A percentile compares a stretch with the other conserved stretches of the same genome.
These are phyloP conservation scores for Cenchrus purpureus DNA, from an alignment of 176 grass and related monocot genomes.

Conservation along the genomic window DNA sequence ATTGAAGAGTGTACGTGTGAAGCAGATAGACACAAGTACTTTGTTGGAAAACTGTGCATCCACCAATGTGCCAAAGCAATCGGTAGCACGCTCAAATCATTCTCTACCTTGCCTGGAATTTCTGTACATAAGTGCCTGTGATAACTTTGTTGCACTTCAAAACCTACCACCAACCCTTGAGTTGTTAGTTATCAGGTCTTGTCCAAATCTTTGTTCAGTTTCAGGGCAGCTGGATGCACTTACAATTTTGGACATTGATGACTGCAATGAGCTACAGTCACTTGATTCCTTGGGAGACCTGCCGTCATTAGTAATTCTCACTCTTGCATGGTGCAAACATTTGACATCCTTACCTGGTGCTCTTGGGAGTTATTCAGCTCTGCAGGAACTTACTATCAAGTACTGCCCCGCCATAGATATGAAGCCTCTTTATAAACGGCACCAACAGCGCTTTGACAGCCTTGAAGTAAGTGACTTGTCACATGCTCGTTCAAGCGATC, in stretches of 20 bases:
- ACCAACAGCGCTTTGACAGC: not conserved
- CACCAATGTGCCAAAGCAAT: not conserved
- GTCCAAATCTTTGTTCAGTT: not conserved
- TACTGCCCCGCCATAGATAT: slow-evolving; percentile 15
- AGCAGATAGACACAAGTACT: not conserved
- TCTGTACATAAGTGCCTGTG: fast-evolving
- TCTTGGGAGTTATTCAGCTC: not conserved
- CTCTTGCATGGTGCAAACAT: not conserved
- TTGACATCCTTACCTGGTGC: not conserved
- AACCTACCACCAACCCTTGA: not conserved
- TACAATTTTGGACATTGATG: fast-evolving
- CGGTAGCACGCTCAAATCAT: not conserved
- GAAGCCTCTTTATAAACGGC: slow-evolving; percentile 11
- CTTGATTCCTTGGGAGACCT: not conserved
- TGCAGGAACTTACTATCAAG: fast-evolving
- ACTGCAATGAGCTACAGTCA: not conserved
- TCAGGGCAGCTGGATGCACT: slow-evolving; percentile 13
- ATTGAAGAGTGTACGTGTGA: not conserved
- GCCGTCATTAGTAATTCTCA: not conserved
- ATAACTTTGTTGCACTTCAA: not conserved
- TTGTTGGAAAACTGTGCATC: not conserved
- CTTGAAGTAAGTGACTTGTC: not conserved
- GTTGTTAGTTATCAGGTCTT: fast-evolving
- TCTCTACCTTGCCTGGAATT: not conserved
- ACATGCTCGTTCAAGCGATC: slow-evolving; percentile 1